Base-by-base conservation (phyloP, 345 rosid genomes). In the Syzygium jambos region DNA sequence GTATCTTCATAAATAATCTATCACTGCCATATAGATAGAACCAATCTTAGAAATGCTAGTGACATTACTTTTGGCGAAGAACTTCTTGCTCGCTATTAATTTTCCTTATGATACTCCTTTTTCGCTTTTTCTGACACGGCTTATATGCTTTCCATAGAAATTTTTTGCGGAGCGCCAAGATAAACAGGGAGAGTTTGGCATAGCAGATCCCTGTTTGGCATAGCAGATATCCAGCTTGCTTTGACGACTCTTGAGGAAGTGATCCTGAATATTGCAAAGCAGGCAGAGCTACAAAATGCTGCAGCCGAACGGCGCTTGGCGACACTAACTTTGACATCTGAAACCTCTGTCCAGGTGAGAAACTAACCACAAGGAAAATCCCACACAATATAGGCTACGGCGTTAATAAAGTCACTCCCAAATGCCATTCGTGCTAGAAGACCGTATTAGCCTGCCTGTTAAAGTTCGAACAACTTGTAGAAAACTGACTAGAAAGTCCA, bases 201-300 rank as follows among this genome's bases (percentile, higher is more conserved):
- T 97, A 88, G 89, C 96, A 41, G 98, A 97, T 88, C 43, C 43
- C 43, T 41, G 85, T 94, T 95, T 63, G 93, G 95, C 61, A 94
- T 97, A 88, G 89, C 96, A 30, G 98, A 97, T 88, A 93, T 97
- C 88, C 99, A 97, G 87, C 96, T 97, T 29, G 95, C 98, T 84
- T 97, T 96, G 16, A 89, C 99, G 38, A 96, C 98, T 30, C 96
- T 96, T 4, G 99, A 96, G 93, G 98, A 96, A 91, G 98, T 97
- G 83, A 96, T 96, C 96, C 90, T 97, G 84, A 96, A 96, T 86
- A 97, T 97, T 19, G 99, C 98, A 51, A 92, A 92, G 91, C 93
- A 94, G 89, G 98, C 99, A 29, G 99, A 97, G 90, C 92, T 97
- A 27, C 98, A 96, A 92, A 94, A 87, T 73, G 99, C 99, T 88